Evolutionary conservation across 2,329 filamentous ascomycete genomes (phyloP).

Genomic region (Diplodia seriata): DNA sequence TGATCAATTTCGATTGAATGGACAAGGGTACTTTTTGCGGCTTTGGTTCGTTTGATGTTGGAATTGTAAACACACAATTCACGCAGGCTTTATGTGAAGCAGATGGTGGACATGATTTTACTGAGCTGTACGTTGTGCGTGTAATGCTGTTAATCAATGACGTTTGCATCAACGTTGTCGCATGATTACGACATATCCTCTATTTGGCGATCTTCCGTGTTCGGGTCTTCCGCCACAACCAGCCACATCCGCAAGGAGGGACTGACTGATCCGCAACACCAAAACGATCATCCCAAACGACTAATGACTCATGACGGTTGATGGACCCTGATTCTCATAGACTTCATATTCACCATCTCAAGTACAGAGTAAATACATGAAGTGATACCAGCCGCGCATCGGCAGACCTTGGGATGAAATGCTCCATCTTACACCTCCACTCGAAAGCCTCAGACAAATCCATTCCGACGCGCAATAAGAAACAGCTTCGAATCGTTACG

Average conservation of each 20-base stretch:
- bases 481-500: background rate
- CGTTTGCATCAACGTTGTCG: slow-evolving; percentile 15
- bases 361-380: background rate
- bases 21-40: background rate
- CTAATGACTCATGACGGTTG: background rate
- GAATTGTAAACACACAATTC: too few species aligned
- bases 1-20: background rate
- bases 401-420: slow-evolving; percentile 28
- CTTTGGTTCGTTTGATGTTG: background rate
- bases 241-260: background rate
- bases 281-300: background rate
- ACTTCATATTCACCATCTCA: slow-evolving; percentile 1
- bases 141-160: background rate
- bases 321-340: background rate
- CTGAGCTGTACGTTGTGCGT: background rate
- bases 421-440: background rate
- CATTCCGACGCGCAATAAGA: slow-evolving; percentile 2
- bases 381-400: slow-evolving; percentile 12
- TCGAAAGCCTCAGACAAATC: background rate
- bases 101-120: too few species aligned
- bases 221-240: background rate
- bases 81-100: too few species aligned
- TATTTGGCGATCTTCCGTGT: background rate
- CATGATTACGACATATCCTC: slow-evolving; percentile 5
- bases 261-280: background rate